Percentiles rank a stretch among this genome's conserved stretches.
These are phyloP conservation scores for Naganishia vishniacii DNA, from an alignment of 768 basidiomycete species.

Conservation along the genomic window DNA sequence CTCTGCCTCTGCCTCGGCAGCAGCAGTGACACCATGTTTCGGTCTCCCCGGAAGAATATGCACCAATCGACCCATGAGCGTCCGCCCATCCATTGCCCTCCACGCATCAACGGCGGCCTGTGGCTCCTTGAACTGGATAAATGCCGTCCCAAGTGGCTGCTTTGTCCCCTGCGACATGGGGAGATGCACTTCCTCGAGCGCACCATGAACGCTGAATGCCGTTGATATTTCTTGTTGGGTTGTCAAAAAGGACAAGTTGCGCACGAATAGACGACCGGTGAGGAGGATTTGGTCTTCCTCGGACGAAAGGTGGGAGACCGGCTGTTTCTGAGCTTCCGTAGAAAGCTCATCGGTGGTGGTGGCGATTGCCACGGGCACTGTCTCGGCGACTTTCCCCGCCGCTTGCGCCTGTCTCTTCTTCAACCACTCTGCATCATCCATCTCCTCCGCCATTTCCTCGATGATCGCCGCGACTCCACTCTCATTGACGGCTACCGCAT, in stretches of 20 bases:
- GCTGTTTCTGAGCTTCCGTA: conserved; percentile 34
- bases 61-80: conserved; percentile 84
- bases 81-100: conserved; percentile 68
- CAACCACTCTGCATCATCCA: conserved; percentile 50
- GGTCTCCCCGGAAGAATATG: conserved; percentile 67
- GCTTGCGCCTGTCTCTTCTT: conserved; percentile 35
- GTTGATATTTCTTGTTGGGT: conserved; percentile 64
- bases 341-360: no score
- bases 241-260: conserved; percentile 88
- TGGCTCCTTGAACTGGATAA: conserved; percentile 55
- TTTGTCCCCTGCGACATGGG: conserved; percentile 55
- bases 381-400: conserved; percentile 6
- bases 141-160: conserved; percentile 61
- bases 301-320: conserved; percentile 19
- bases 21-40: conserved; percentile 38
- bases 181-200: conserved; percentile 64
- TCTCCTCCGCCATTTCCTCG: conserved; percentile 38
- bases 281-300: conserved; percentile 58
- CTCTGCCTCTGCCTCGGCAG: conserved; percentile 22
- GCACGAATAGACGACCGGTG: conserved; percentile 78
- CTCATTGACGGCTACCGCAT: conserved; percentile 34
- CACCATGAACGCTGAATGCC: conserved; percentile 65
- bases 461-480: conserved; percentile 26
- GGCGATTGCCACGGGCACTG: conserved; percentile 23
- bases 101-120: conserved; percentile 64